Conservation (phyloP, 2,329 filamentous ascomycete genomes). For the Phaeophleospora eucalypticola region DNA sequence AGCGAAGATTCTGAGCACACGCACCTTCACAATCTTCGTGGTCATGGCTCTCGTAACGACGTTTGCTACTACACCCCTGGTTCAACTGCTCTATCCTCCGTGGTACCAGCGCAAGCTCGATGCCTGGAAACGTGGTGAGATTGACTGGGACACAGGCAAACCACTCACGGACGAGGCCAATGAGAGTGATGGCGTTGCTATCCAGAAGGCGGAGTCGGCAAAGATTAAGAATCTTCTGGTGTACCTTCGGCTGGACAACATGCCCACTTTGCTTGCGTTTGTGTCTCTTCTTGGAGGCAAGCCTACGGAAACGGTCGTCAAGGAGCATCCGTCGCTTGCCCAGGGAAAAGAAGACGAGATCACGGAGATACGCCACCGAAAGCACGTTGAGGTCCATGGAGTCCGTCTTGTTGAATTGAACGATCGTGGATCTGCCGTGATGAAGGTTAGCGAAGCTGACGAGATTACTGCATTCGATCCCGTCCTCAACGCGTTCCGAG, state of each 20-base stretch:
- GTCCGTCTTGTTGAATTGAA: slow-evolving; percentile 83
- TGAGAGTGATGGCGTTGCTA: slow-evolving; percentile 31
- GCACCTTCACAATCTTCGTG: slow-evolving; percentile 90
- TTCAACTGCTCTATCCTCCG: slow-evolving; percentile 67
- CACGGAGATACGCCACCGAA: slow-evolving; percentile 5
- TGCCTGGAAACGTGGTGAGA: slow-evolving; percentile 76
- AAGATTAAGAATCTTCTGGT: slow-evolving; percentile 66
- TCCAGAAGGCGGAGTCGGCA: slow-evolving; percentile 48
- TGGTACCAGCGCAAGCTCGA: slow-evolving; percentile 72
- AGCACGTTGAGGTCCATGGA: slow-evolving; percentile 58
- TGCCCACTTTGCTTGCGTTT: slow-evolving; percentile 76
- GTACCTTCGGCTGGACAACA: slow-evolving; percentile 78
- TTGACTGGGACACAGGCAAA: slow-evolving; percentile 75
- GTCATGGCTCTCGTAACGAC: slow-evolving; percentile 90
- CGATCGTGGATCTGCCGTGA: slow-evolving; percentile 89
- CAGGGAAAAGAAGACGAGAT: slow-evolving; percentile 11
- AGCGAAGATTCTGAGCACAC: slow-evolving; percentile 71
- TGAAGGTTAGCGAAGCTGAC: slow-evolving; percentile 82
- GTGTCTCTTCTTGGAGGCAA: slow-evolving; percentile 69
- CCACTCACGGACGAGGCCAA: slow-evolving; percentile 35
- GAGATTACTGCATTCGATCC: slow-evolving; percentile 66
- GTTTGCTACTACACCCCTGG: slow-evolving; percentile 75
- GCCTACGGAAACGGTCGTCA: slow-evolving; percentile 38
- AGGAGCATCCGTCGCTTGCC: slow-evolving; percentile 35
- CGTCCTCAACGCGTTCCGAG: slow-evolving; percentile 85